These are phyloP conservation scores for Linum tenue DNA, from an alignment of 345 rosid species.

Conservation along the genomic window DNA sequence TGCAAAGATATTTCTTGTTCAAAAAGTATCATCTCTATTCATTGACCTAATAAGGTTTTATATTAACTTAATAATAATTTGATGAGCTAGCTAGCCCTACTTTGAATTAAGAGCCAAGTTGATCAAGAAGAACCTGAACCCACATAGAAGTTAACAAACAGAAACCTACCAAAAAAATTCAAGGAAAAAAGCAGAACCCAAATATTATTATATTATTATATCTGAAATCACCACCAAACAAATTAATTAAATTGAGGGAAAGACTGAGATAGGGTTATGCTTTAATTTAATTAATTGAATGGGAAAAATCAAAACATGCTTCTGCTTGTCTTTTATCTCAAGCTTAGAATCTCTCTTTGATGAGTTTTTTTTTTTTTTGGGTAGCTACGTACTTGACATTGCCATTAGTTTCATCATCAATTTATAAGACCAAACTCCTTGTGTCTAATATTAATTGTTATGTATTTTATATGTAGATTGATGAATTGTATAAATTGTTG, in stretches of 20 bases:
- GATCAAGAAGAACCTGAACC: conserved; percentile 37
- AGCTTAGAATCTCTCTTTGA: conserved; percentile 46
- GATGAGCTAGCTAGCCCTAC: neutral
- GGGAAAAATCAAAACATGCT: conserved; percentile 22
- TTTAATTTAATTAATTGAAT: neutral
- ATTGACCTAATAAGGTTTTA: conserved; percentile 38
- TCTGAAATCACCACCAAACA: conserved; percentile 6
- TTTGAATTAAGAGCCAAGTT: conserved; percentile 14
- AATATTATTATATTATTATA: conserved; percentile 11
- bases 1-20: conserved; percentile 9
- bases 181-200: conserved; percentile 29
- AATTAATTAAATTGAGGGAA: no score
- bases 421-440: conserved; percentile 23
- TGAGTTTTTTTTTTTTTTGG: neutral
- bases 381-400: conserved; percentile 18
- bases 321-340: conserved; percentile 65
- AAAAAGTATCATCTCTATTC: conserved; percentile 16
- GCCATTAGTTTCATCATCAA: conserved; percentile 32
- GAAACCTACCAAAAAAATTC: conserved; percentile 46
- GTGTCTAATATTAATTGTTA: neutral
- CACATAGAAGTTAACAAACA: conserved; percentile 55
- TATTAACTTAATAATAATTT: conserved; percentile 11
- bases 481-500: neutral
- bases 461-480: no score
- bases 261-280: conserved; percentile 27